Conservation (phyloP, 257 asterid genomes). For the Penstemon eatonii region DNA sequence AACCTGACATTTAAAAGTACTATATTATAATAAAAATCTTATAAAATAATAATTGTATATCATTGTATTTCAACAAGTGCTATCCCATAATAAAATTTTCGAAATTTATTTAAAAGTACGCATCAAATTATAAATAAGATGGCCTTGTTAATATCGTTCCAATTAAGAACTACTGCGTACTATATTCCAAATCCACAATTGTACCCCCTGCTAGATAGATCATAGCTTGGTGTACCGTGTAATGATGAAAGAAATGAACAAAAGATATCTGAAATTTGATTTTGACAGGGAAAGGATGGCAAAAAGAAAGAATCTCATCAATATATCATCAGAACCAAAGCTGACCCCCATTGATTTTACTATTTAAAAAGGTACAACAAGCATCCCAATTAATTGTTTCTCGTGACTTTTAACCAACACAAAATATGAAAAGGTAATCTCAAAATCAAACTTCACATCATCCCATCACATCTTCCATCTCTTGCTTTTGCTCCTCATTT, state of each 20-base stretch:
- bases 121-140: too few relatives aligned
- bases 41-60: too few relatives aligned
- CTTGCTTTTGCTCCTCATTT: constrained; percentile 18
- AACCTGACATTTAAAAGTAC: too few relatives aligned
- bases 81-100: too few relatives aligned
- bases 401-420: background rate
- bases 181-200: too few relatives aligned
- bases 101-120: too few relatives aligned
- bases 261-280: background rate
- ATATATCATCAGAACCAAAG: constrained; percentile 1
- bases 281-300: constrained; percentile 13
- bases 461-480: constrained; percentile 25
- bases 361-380: constrained; percentile 22
- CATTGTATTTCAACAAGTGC: too few relatives aligned
- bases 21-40: too few relatives aligned
- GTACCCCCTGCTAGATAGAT: too few relatives aligned
- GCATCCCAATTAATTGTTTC: background rate
- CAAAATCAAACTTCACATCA: constrained; percentile 25
- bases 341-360: constrained; percentile 40
- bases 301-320: constrained; percentile 25
- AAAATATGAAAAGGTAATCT: constrained; percentile 11
- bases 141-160: too few relatives aligned
- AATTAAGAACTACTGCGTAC: too few relatives aligned
- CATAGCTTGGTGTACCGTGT: too few relatives aligned
- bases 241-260: background rate